Base-by-base conservation (phyloP, 2,329 filamentous ascomycete species). In the Penicillium sp. region DNA sequence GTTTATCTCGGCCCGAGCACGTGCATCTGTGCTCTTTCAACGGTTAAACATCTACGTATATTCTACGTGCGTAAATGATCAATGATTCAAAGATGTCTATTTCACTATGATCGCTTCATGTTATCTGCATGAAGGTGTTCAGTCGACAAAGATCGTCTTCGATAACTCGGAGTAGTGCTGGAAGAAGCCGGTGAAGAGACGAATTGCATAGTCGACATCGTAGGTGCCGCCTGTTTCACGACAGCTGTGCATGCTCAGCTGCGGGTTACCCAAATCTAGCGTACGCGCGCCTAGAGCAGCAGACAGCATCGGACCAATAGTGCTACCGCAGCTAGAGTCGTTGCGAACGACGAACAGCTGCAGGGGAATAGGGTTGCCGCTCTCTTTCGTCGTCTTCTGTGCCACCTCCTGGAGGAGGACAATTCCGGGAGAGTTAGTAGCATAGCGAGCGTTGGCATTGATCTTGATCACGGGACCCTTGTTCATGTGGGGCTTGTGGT, bases 281-380 rank as follows among this genome's bases (percentile, higher is more conserved):
- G 93, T 97, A 54, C 93, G 80, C 47, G 89, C 84, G 49, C 93
- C 93, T 61, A 97, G 76, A 51, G 86, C 86, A 23, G 92, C 90
- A 46, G 87, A 88, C 40, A 97, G 78, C 84, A 96, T 96, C n/a
- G 93, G 93, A 0, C 93, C 93, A 65, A 98, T 98, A 31, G 93
- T 98, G 75, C 88, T 92, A 48, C 93, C 93, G 70, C 93, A 98
- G 45, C 87, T 83, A 3, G 87, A 93, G 69, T 98, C 93, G 71
- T 98, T 98, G 65, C 91, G 83, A 41, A 97, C 92, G 35, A 98
- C 93, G 64, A 97, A 97, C 33, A 97, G 77, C 75, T 98, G 93
- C 46, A 98, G 79, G 12, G 93, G 93, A 18, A 97, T 90, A 23
- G 83, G 84, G 15, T 80, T 81, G 29, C 78, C 74, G 41, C 80